These are phyloP conservation scores for Leptomonas seymouri DNA, from an alignment of 208 protist species.

Conservation along the genomic window DNA sequence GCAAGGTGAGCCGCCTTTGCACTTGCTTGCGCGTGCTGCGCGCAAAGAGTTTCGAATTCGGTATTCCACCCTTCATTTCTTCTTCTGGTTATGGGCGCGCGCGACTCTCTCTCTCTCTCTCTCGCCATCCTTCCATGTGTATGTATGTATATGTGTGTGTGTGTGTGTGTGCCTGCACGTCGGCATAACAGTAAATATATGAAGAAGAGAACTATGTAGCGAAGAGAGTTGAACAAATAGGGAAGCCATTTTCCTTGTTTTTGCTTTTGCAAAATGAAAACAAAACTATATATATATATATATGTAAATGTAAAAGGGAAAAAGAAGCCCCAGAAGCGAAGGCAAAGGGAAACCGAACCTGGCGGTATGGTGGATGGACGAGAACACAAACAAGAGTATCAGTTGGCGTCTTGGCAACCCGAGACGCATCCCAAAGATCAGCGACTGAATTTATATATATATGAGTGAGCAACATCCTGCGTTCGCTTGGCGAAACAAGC, in stretches of 20 bases:
- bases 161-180: not conserved
- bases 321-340: constrained; percentile 14
- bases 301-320: not conserved
- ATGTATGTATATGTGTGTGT: constrained; percentile 5
- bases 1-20: not conserved
- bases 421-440: too few relatives aligned
- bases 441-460: too few relatives aligned
- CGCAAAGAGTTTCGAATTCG: too few relatives aligned
- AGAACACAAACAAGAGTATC: not conserved
- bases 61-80: not conserved
- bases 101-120: constrained; percentile 11
- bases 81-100: too few relatives aligned
- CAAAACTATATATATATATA: constrained; percentile 12
- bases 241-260: too few relatives aligned
- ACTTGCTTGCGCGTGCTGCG: too few relatives aligned
- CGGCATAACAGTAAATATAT: not conserved
- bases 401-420: not conserved
- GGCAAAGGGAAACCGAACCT: too few relatives aligned
- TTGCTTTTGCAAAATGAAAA: too few relatives aligned
- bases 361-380: too few relatives aligned
- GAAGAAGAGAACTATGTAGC: constrained; percentile 3
- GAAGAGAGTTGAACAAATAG: not conserved
- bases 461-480: too few relatives aligned
- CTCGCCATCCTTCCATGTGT: not conserved
- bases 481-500: too few relatives aligned